phyloP scores from a whole-genome alignment of 2,329 filamentous ascomycete species.

The Fusarium falciforme region DNA sequence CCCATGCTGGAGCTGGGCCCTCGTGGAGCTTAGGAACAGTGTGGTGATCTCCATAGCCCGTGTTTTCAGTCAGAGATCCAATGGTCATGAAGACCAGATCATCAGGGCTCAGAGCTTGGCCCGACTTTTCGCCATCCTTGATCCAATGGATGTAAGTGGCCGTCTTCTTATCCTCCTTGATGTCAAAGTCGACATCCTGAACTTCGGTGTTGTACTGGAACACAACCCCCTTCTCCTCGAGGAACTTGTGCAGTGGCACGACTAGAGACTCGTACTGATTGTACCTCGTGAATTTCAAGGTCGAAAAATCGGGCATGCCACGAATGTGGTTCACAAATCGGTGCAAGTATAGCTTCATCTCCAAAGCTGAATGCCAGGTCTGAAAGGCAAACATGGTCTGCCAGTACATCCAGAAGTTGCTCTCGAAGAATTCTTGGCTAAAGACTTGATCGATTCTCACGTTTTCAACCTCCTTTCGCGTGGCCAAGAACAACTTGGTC shows the following conservation, averaged over 20 bases:
- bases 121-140: constrained; percentile 5
- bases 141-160: constrained; percentile 20
- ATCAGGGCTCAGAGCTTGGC: constrained; percentile 4
- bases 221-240: constrained; percentile 23
- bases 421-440: constrained; percentile 16
- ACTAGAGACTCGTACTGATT: constrained; percentile 30
- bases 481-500: constrained; percentile 29
- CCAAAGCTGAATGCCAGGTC: constrained; percentile 26
- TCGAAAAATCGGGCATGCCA: constrained; percentile 28
- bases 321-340: constrained; percentile 25
- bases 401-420: constrained; percentile 32
- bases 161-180: constrained; percentile 7
- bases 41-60: constrained; percentile 17
- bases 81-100: constrained; percentile 24
- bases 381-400: constrained; percentile 33
- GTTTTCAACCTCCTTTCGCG: constrained; percentile 16
- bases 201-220: constrained; percentile 23
- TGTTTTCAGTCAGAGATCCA: constrained; percentile 25
- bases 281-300: constrained; percentile 25
- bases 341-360: constrained; percentile 29
- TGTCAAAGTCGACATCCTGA: constrained; percentile 20
- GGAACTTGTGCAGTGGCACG: constrained; percentile 17
- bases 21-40: constrained; percentile 6
- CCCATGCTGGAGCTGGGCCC: constrained; percentile 22
- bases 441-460: constrained; percentile 22